Conservation (phyloP, 257 asterid genomes). For the Gardenia jasminoides region DNA sequence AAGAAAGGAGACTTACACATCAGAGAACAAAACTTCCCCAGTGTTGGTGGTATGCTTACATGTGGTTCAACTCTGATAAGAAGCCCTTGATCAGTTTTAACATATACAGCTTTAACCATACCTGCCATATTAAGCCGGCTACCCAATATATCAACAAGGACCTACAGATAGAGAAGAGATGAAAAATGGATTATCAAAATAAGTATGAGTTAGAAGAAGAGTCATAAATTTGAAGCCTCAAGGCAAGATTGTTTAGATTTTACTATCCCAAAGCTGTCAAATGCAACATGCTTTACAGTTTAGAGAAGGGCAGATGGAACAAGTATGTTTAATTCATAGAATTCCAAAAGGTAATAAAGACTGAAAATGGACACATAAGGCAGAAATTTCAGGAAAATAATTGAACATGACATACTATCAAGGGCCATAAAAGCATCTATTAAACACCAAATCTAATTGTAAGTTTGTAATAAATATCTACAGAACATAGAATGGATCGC, state of each 20-base stretch:
- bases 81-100: constrained; percentile 6
- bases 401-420: too few species aligned
- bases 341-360: too few species aligned
- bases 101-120: not conserved
- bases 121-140: constrained; percentile 10
- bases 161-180: not conserved
- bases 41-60: constrained; percentile 2
- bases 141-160: not conserved
- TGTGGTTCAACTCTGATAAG: constrained; percentile 13
- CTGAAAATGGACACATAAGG: too few species aligned
- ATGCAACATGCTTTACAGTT: not conserved
- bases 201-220: not conserved
- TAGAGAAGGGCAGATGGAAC: too few species aligned
- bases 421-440: too few species aligned
- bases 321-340: too few species aligned
- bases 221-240: not conserved
- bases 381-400: too few species aligned
- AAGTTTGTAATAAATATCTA: too few species aligned
- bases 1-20: constrained; percentile 8
- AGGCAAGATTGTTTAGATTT: not conserved
- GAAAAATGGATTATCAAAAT: not conserved
- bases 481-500: too few species aligned
- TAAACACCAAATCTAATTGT: too few species aligned
- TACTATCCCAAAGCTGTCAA: not conserved
- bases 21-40: constrained; percentile 4